phyloP scores from a whole-genome alignment of 306 rosid genomes.

The Ammopiptanthus mongolicus region DNA sequence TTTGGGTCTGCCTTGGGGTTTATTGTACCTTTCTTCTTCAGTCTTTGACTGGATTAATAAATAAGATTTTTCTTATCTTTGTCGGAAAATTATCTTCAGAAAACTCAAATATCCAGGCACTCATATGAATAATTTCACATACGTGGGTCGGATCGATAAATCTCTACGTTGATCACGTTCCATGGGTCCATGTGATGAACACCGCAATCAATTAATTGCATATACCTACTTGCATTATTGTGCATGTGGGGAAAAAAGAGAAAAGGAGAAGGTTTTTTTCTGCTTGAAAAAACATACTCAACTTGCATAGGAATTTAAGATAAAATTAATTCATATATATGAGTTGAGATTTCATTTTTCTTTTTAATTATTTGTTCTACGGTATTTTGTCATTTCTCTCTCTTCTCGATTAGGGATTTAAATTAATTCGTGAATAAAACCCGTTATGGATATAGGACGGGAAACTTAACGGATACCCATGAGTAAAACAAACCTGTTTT shows the following conservation, averaged over 20 bases:
- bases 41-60: background rate
- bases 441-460: too few relatives aligned
- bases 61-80: background rate
- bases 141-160: constrained; percentile 33
- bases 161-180: constrained; percentile 30
- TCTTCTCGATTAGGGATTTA: too few relatives aligned
- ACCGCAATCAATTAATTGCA: constrained; percentile 19
- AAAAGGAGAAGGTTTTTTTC: background rate
- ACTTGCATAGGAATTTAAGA: background rate
- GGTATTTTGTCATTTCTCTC: background rate
- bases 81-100: background rate
- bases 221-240: constrained; percentile 37
- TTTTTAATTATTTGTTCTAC: background rate
- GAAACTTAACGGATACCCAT: too few relatives aligned
- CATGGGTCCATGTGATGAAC: constrained; percentile 29
- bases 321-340: background rate
- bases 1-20: background rate
- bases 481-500: too few relatives aligned
- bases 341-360: background rate
- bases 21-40: background rate
- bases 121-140: constrained; percentile 2
- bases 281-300: background rate
- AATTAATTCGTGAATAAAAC: too few relatives aligned
- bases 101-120: constrained; percentile 13
- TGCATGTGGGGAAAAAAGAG: constrained; percentile 11